Conservation (phyloP, 768 basidiomycete genomes). For the Pleurotus pulmonarius region DNA sequence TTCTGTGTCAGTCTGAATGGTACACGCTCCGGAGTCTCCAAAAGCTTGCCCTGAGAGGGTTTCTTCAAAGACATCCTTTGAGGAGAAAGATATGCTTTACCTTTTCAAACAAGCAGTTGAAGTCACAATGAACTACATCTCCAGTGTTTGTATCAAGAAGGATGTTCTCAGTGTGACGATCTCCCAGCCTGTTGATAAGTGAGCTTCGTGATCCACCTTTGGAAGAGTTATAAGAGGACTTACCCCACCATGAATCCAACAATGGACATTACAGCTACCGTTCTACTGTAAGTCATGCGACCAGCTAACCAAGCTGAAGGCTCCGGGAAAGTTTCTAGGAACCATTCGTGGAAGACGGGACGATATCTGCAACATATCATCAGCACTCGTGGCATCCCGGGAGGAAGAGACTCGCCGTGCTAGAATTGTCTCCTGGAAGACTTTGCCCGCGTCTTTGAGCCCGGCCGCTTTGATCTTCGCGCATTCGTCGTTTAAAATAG, state of each 20-base stretch:
- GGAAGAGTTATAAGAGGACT: constrained; percentile 15
- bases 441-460: constrained; percentile 46
- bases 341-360: constrained; percentile 96
- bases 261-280: constrained; percentile 97
- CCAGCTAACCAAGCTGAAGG: constrained; percentile 92
- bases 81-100: constrained; percentile 31
- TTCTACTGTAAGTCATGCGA: constrained; percentile 82
- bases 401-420: constrained; percentile 40
- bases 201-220: not conserved
- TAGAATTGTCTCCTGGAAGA: constrained; percentile 55
- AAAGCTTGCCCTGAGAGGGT: constrained; percentile 55
- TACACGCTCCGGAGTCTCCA: constrained; percentile 88
- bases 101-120: constrained; percentile 97
- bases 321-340: constrained; percentile 94
- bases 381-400: not conserved
- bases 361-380: constrained; percentile 47
- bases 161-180: constrained; percentile 96
- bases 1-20: constrained; percentile 96
- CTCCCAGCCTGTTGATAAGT: constrained; percentile 69
- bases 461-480: constrained; percentile 44
- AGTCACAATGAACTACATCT: constrained; percentile 94
- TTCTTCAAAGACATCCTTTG: not conserved
- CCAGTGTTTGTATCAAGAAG: constrained; percentile 85
- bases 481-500: constrained; percentile 43
- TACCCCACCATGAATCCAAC: constrained; percentile 96